These are phyloP conservation scores for Penicillium psychrofluorescens DNA, from an alignment of 495 filamentous ascomycete species.

Conservation along the genomic window DNA sequence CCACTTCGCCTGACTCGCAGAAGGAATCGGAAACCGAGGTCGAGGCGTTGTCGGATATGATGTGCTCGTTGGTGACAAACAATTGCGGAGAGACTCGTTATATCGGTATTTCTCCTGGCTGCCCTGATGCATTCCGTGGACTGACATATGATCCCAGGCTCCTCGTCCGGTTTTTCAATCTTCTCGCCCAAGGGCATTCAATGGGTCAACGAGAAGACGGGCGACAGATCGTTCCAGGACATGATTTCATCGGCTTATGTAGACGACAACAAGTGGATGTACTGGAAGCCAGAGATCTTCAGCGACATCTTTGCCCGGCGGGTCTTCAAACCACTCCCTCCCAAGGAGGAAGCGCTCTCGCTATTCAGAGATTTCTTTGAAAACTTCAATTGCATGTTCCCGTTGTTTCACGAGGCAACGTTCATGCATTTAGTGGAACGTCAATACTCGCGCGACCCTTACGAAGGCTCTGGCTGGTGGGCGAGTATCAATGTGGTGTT, in stretches of 20 bases:
- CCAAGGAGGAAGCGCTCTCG: constrained; percentile 72
- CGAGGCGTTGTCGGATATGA: constrained; percentile 91
- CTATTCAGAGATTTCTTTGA: constrained; percentile 90
- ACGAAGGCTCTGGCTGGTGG: constrained; percentile 97
- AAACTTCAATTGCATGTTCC: constrained; percentile 98
- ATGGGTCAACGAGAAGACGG: constrained; percentile 98
- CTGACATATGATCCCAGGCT: constrained; percentile 48
- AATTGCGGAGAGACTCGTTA: constrained; percentile 93
- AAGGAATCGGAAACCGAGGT: constrained; percentile 65
- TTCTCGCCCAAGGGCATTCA: constrained; percentile 96
- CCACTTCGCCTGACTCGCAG: constrained; percentile 52
- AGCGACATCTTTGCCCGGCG: constrained; percentile 82
- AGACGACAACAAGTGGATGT: constrained; percentile 88
- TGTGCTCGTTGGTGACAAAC: constrained; percentile 98
- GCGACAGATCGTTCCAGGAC: constrained; percentile 86
- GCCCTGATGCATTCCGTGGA: not conserved
- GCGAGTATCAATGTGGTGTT: constrained; percentile 91
- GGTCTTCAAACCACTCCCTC: constrained; percentile 74
- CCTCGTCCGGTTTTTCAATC: constrained; percentile 96
- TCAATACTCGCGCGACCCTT: constrained; percentile 89
- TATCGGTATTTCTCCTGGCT: constrained; percentile 56
- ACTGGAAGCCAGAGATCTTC: constrained; percentile 95
- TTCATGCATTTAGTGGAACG: constrained; percentile 94
- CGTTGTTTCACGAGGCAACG: constrained; percentile 92
- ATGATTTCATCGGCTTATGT: constrained; percentile 84